Percentiles rank a stretch among this genome's conserved stretches.
Conservation (phyloP, 805 yeast species). For the Starmerella khaoyaiensis region DNA sequence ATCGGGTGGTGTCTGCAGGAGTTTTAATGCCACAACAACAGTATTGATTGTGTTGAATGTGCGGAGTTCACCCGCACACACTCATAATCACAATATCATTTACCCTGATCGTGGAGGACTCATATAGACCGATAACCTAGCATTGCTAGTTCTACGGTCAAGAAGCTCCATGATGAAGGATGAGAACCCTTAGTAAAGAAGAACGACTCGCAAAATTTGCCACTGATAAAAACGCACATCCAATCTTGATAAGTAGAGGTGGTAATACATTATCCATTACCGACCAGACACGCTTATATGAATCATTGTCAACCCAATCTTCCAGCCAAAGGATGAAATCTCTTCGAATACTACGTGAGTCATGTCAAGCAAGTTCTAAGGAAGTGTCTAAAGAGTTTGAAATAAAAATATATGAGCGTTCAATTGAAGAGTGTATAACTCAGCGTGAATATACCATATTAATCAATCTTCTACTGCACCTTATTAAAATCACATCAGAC, state of each 20-base stretch:
- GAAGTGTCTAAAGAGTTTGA: conserved; percentile 5
- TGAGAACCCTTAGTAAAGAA: conserved; percentile 10
- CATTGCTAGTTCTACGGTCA: no score
- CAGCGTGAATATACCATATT: conserved; percentile 3
- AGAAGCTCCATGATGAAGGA: no score
- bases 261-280: conserved; percentile 1
- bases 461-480: conserved; percentile 6
- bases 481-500: background rate
- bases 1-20: background rate
- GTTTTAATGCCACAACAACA: background rate
- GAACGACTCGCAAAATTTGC: conserved; percentile 14
- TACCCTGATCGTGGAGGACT: no score
- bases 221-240: background rate
- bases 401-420: conserved; percentile 4
- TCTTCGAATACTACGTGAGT: conserved; percentile 14
- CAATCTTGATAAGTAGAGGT: conserved; percentile 14
- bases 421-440: conserved; percentile 6
- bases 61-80: no score
- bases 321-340: conserved; percentile 1
- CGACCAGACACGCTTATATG: conserved; percentile 11
- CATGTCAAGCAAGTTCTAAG: no score
- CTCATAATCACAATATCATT: no score
- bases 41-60: background rate
- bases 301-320: background rate
- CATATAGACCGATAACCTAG: no score